Evolutionary conservation across 176 grass and related monocot genomes (phyloP), one percentile per base, ranked within the genome.

Genomic region (Canna indica): DNA sequence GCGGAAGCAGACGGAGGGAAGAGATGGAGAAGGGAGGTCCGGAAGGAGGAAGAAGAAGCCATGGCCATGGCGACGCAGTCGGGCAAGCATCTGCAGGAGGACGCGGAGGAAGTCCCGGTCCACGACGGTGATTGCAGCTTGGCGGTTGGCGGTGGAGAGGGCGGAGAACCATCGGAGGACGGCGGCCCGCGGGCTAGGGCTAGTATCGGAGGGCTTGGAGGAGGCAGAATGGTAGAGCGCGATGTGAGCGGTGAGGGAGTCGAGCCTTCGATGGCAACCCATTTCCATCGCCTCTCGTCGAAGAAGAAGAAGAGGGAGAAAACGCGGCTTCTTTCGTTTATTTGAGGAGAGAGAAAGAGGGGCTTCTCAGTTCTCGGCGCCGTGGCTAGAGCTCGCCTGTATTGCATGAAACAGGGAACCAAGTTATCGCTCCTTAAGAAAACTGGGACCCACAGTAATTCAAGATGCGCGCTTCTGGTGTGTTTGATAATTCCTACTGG

Each of bases 221-320:
- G 48, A 76, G 13, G 83, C 64, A 50, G 84, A 65, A 80, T 92
- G 86, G 86, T 89, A 97, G 72, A 97, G 86, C 69, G 88, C 85
- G 82, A 97, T 86, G 80, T 97, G 93, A 6, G 88, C 76, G 9
- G 88, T 97, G 72, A 97, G 88, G 52, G 88, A 88, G 50, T 97
- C 86, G 41, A 87, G 71, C 76, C 82, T 73, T 71, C 79, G 85
- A 32, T 76, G 88, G 66, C 70, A 38, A 38, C 39, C 35, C 63
- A 66, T 66, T 26, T 3, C 34, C 63, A 25, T 66, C 13, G 14
- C 24, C 63, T 26, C 63, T 66, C 63, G 1, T 27, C 17, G 1
- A 14, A 22, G 20, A 39, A 1, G 14, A 62, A 5, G 30, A 3
- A 17, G 7, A 0, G 59, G 22, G 20, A n/a, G 0, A 14, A 30